A percentile compares a stretch with the other conserved stretches of the same genome.
Conservation (phyloP, 352 stramenopile genomes). For the Globisporangium abappressorium region DNA sequence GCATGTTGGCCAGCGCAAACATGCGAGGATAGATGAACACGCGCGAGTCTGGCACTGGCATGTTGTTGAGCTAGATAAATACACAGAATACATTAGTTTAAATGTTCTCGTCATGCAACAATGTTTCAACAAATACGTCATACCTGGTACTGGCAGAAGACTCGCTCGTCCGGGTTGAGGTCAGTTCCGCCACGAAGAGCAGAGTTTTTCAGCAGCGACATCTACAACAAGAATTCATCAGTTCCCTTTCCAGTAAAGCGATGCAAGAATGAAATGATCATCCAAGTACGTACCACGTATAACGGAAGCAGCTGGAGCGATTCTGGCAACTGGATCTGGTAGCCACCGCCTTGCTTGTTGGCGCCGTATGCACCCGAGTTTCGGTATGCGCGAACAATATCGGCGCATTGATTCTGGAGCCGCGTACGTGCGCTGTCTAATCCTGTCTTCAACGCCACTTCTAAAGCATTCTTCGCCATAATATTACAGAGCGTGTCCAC, state of each 20-base stretch:
- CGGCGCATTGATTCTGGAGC: constrained; percentile 90
- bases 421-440: constrained; percentile 92
- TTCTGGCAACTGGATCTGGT: constrained; percentile 85
- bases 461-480: constrained; percentile 93
- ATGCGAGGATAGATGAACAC: constrained; percentile 97
- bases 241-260: neutral
- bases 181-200: constrained; percentile 96
- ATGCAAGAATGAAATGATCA: constrained; percentile 7
- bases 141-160: constrained; percentile 90
- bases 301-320: constrained; percentile 94
- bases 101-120: neutral
- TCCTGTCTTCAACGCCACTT: constrained; percentile 92
- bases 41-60: constrained; percentile 89
- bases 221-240: constrained; percentile 36
- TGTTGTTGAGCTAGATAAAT: constrained; percentile 85
- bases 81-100: neutral
- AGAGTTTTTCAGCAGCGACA: constrained; percentile 98
- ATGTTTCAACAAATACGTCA: constrained; percentile 5
- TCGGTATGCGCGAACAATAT: constrained; percentile 93
- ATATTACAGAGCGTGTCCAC: constrained; percentile 93
- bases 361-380: constrained; percentile 70
- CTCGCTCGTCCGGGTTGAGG: constrained; percentile 94
- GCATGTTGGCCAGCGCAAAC: constrained; percentile 95
- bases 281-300: constrained; percentile 80
- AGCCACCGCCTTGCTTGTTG: constrained; percentile 60